Evolutionary conservation across 2,329 filamentous ascomycete species (phyloP).

Genomic region (Fusarium sp.): DNA sequence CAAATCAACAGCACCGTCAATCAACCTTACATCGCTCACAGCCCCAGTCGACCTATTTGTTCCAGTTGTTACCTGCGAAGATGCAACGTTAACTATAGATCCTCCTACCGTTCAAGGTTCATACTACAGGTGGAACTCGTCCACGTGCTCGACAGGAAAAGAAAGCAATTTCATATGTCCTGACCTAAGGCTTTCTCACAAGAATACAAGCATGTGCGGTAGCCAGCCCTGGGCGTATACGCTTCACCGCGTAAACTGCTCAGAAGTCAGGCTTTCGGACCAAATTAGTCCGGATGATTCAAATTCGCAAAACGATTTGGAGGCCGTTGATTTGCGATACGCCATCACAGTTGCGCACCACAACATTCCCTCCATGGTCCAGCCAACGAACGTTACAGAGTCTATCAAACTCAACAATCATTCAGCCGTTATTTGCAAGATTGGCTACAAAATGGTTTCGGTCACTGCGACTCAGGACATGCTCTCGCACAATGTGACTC

Average conservation of each 20-base stretch:
- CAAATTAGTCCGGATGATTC: too few relatives aligned
- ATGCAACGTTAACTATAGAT: neutral
- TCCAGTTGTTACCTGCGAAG: fast-evolving
- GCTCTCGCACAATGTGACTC: neutral
- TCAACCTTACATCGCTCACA: fast-evolving
- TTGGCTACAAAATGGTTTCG: neutral
- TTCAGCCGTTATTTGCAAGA: neutral
- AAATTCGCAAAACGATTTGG: too few relatives aligned
- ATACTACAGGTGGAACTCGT: neutral
- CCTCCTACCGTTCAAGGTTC: neutral
- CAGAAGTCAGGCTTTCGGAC: neutral
- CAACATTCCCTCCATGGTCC: neutral
- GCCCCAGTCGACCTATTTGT: neutral
- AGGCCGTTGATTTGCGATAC: neutral
- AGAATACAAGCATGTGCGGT: neutral
- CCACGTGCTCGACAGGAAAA: fast-evolving
- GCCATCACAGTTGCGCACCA: neutral
- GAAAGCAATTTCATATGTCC: neutral
- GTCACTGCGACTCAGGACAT: neutral
- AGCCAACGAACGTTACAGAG: neutral
- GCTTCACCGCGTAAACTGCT: neutral
- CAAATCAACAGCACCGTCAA: fast-evolving
- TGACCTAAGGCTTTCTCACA: neutral
- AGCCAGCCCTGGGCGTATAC: neutral
- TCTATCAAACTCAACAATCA: fast-evolving